Conservation (phyloP, 2,329 filamentous ascomycete genomes). For the Shiraia sp. region DNA sequence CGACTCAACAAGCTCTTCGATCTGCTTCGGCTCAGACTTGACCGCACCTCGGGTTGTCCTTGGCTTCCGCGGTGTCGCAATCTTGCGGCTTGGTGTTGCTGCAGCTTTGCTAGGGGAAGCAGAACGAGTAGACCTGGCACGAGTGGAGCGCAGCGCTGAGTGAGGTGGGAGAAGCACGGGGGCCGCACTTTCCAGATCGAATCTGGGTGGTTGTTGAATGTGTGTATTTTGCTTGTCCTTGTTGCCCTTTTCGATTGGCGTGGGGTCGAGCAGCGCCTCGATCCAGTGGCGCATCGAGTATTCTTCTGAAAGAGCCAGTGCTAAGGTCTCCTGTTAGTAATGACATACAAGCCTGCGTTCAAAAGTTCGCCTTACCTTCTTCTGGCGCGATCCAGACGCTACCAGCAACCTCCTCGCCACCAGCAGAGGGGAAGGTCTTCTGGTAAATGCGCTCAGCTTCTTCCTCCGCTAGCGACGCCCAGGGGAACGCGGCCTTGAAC, state of each 20-base stretch:
- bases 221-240: slow-evolving; percentile 69
- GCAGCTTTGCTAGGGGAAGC: slow-evolving; percentile 59
- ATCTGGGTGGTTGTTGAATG: slow-evolving; percentile 82
- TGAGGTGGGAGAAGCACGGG: slow-evolving; percentile 37
- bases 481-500: slow-evolving; percentile 89
- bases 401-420: slow-evolving; percentile 88
- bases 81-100: slow-evolving; percentile 48
- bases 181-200: slow-evolving; percentile 58
- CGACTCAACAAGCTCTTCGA: slow-evolving; percentile 45
- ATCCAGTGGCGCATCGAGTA: slow-evolving; percentile 89
- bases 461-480: slow-evolving; percentile 72
- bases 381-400: slow-evolving; percentile 94
- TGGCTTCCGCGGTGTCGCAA: slow-evolving; percentile 58
- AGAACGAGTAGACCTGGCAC: slow-evolving; percentile 62
- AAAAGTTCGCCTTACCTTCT: slow-evolving; percentile 54
- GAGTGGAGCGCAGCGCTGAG: slow-evolving; percentile 43
- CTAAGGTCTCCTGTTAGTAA: slow-evolving; percentile 53
- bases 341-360: neutral
- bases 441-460: slow-evolving; percentile 79
- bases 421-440: slow-evolving; percentile 79
- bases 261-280: slow-evolving; percentile 85
- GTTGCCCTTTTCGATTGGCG: slow-evolving; percentile 70
- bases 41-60: slow-evolving; percentile 50
- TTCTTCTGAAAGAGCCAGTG: slow-evolving; percentile 80
- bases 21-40: slow-evolving; percentile 31